Conservation (phyloP, 2,329 filamentous ascomycete species). For the Pyrenochaeta sp. region DNA sequence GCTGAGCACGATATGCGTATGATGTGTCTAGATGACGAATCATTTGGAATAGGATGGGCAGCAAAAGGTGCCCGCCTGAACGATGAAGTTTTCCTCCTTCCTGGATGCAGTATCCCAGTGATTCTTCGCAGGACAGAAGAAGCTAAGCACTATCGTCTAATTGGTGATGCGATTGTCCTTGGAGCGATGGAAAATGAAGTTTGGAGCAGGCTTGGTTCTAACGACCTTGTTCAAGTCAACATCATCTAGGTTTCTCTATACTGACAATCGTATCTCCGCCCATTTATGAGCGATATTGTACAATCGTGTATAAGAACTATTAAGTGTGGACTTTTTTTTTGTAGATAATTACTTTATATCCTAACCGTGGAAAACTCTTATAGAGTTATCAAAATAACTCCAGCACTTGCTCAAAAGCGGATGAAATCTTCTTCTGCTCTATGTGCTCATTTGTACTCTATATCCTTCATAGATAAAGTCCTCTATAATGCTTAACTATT, state of each 20-base stretch:
- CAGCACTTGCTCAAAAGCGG: no score
- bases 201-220: not conserved
- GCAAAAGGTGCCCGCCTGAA: not conserved
- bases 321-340: no score
- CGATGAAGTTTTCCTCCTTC: not conserved
- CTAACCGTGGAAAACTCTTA: no score
- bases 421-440: no score
- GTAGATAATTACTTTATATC: no score
- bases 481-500: no score
- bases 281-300: no score
- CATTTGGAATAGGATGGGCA: not conserved
- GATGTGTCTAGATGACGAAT: not conserved
- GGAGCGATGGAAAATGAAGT: not conserved
- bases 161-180: not conserved
- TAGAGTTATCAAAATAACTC: no score
- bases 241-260: not conserved
- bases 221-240: not conserved
- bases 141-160: not conserved
- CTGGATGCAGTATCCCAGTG: not conserved
- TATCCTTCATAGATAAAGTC: no score
- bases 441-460: no score
- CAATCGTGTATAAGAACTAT: no score
- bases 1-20: not conserved
- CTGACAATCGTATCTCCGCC: no score
- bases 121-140: not conserved